A percentile compares a stretch with the other conserved stretches of the same genome.
phyloP scores from a whole-genome alignment of 768 basidiomycete genomes.

The Tylopilus balloui region DNA sequence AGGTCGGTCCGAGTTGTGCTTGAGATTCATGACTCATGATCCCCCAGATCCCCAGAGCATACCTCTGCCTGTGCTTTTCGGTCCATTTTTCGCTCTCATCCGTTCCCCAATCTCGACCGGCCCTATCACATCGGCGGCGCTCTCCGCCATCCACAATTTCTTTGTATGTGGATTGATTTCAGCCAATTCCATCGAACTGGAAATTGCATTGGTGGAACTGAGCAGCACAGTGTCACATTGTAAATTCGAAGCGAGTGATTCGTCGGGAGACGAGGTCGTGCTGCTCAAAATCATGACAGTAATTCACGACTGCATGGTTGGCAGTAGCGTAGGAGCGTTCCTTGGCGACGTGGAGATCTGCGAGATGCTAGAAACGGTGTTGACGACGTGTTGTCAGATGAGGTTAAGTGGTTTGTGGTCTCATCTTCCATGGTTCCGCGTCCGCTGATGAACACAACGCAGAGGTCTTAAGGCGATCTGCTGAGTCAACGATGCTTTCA shows the following conservation, averaged over 20 bases:
- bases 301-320: conserved; percentile 78
- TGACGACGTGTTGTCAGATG: conserved; percentile 97
- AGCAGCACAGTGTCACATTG: conserved; percentile 91
- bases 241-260: conserved; percentile 97
- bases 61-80: conserved; percentile 60
- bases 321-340: conserved; percentile 54
- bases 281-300: conserved; percentile 87
- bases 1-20: conserved; percentile 39
- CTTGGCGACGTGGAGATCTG: conserved; percentile 94
- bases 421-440: conserved; percentile 4
- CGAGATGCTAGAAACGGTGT: conserved; percentile 95
- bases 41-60: conserved; percentile 54
- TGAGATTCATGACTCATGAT: conserved; percentile 13
- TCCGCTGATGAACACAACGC: conserved; percentile 16
- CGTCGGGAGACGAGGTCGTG: conserved; percentile 96
- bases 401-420: conserved; percentile 77
- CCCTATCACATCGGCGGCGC: conserved; percentile 93
- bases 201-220: conserved; percentile 70
- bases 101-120: conserved; percentile 93
- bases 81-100: conserved; percentile 90
- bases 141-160: conserved; percentile 84
- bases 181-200: conserved; percentile 50
- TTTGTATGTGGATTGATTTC: conserved; percentile 75
- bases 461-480: conserved; percentile 86
- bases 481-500: conserved; percentile 84